Evolutionary conservation across 108 stramenopile species (phyloP).

Genomic region (Pseudonitzschia delicatissima): DNA sequence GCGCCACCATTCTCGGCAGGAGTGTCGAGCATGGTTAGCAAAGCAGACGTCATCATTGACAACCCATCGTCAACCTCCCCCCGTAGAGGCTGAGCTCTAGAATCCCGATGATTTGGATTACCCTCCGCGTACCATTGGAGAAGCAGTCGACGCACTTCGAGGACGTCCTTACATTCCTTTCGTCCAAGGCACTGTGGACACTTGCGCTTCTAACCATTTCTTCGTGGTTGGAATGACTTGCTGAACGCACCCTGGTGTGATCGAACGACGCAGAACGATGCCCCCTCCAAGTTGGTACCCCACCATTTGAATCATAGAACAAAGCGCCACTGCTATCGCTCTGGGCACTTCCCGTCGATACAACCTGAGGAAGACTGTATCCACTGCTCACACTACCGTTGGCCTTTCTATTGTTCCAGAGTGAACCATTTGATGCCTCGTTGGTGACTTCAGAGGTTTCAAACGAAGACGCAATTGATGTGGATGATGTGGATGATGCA

Average conservation of each 20-base stretch:
- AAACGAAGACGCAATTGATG: conserved; percentile 52
- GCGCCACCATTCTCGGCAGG: conserved; percentile 44
- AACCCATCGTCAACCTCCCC: conserved; percentile 64
- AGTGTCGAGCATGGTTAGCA: conserved; percentile 81
- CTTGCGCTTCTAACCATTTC: conserved; percentile 13
- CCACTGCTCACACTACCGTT: conserved; percentile 17
- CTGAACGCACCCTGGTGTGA: conserved; percentile 9
- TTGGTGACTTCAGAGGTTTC: conserved; percentile 44
- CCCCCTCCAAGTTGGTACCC: conserved; percentile 17
- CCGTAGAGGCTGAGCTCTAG: conserved; percentile 2
- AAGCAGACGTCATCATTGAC: conserved; percentile 82
- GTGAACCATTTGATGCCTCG: conserved; percentile 15
- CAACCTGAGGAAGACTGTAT: conserved; percentile 31
- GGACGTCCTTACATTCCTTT: conserved; percentile 1
- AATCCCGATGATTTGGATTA: neutral
- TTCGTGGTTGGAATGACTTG: conserved; percentile 23
- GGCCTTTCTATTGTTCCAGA: conserved; percentile 33
- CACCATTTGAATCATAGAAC: conserved; percentile 16
- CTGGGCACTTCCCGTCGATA: conserved; percentile 34
- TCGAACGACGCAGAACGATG: conserved; percentile 35
- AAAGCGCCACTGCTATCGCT: conserved; percentile 22
- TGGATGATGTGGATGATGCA: conserved; percentile 42
- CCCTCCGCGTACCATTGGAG: conserved; percentile 13
- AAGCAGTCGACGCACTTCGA: neutral
- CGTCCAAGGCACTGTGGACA: conserved; percentile 17